Evolutionary conservation across 805 yeast species (phyloP), one percentile per base, ranked within the genome.

Genomic region (Wickerhamomyces subpelliculosus): DNA sequence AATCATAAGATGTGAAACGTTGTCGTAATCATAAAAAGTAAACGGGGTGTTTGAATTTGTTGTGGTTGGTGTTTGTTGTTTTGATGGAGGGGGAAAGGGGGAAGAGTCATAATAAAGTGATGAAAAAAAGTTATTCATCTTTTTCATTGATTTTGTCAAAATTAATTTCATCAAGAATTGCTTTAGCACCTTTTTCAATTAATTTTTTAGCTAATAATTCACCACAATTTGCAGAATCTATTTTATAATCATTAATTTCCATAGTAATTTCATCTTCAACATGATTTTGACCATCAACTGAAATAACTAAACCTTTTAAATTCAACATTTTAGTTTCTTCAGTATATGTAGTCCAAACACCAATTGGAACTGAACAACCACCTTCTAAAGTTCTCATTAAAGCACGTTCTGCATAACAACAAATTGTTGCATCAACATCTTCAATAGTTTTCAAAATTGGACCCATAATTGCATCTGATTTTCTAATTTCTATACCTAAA

Each of bases 351-450:
- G 88, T 70, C 46, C 78, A 73, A 22, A 87, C 96, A 37, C 98
- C 98, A 47, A 93, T 84, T 7, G 98, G 98, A 14, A 93, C 97
- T 1, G 96, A 86, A 62, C 98, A 93, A 8, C 98, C 98, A 44
- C 97, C 98, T 65, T 93, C 97, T 42, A 93, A 71, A 19, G 83
- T 71, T 60, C 90, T 73, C 85, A 93, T 76, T 44, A 93, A 64
- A 7, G 90, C 69, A 51, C 98, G 73, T 62, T 93, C 98, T 4
- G 96, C 95, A 8, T 78, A 60, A 60, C 97, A 89, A 49, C 94
- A 72, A 42, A 78, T 62, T 1, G 88, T 73, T 4, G 94, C 72
- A 6, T 75, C 70, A 31, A 64, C 58, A 58, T 88, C 80, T 49
- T 80, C 80, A 43, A 90, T 75, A 40, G 74, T 68, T 14, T 70